Base-by-base conservation (phyloP, 352 stramenopile genomes). In the Pythium aquatile region DNA sequence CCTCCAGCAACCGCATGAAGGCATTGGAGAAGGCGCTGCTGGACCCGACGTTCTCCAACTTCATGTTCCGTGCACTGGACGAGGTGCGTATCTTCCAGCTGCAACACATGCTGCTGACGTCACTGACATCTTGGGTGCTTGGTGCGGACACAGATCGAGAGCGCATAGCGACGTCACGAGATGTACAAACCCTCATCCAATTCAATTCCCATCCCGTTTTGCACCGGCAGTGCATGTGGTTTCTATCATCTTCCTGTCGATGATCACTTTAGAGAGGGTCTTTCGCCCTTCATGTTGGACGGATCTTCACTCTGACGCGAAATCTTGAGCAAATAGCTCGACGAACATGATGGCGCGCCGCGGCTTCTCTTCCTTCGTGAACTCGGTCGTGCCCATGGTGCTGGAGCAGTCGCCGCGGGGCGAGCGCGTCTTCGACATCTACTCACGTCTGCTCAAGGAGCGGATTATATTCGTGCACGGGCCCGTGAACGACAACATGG, bases 341-440 rank as follows among this genome's bases (percentile, higher is more conserved):
- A 28, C 20, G 29, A 62, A 24, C 13, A 63, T 11, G 3, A 66
- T 70, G 65, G 57, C 65, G 54, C 74, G 79, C 55, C 81, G 78
- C 35, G 68, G 79, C 1, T 63, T 88, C 54, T 79, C 85, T 48
- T 77, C 79, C 33, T 74, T 88, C 57, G 69, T 78, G 68, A 88
- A 71, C 72, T 86, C 82, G 33, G 58, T 97, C 13, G 83, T 98
- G 52, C 96, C 94, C 5, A 98, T 98, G 79, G 95, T 98, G 13
- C 69, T 98, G 29, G 95, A 99, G 80, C 86, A 96, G 67, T 97
- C 79, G 40, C 76, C 87, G 17, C 83, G 87, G 6, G 97, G 97
- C 5, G 97, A 99, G 83, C 88, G 97, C 51, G 86, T 97, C 26
- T 99, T 98, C 74, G 97, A 99, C 72, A 99, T 99, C 62, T 99